These are phyloP conservation scores for Tremellales sp. DNA, from an alignment of 1,284 basidiomycete species.

Conservation along the genomic window DNA sequence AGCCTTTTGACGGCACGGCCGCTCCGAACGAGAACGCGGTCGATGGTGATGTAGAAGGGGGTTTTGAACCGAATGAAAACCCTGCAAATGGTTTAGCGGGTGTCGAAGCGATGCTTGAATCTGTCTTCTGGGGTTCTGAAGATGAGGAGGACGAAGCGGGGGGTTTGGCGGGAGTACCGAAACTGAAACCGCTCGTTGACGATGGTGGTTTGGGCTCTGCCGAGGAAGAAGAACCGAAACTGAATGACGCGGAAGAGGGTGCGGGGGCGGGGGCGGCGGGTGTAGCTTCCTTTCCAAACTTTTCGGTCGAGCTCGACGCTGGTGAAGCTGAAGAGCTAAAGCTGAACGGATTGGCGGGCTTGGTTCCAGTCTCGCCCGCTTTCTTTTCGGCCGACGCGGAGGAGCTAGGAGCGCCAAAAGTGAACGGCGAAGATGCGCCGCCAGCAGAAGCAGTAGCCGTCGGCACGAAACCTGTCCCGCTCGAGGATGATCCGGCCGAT, in stretches of 20 bases:
- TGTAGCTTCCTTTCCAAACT: too few relatives aligned
- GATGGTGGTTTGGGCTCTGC: too few relatives aligned
- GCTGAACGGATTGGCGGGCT: neutral
- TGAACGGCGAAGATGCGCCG: constrained; percentile 17
- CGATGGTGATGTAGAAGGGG: constrained; percentile 4
- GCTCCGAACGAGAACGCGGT: constrained; percentile 28
- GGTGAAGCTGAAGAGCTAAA: too few relatives aligned
- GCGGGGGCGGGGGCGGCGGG: too few relatives aligned
- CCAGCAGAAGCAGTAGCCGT: constrained; percentile 13
- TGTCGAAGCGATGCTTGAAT: neutral
- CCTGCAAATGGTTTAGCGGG: constrained; percentile 3
- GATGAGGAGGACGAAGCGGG: too few relatives aligned
- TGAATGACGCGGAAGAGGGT: too few relatives aligned
- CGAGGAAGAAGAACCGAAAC: too few relatives aligned
- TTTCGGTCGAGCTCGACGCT: too few relatives aligned
- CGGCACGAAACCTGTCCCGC: constrained; percentile 25
- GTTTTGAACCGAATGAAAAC: constrained; percentile 20
- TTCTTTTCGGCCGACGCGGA: constrained; percentile 15
- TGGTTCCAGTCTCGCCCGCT: constrained; percentile 15
- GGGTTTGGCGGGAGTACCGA: too few relatives aligned
- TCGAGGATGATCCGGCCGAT: neutral
- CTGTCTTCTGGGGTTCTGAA: too few relatives aligned
- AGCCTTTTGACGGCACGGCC: neutral
- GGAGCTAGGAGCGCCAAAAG: constrained; percentile 32
- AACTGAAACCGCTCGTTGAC: too few relatives aligned